Conservation (phyloP, 179 eudicot genomes). For the Beta corolliflora region DNA sequence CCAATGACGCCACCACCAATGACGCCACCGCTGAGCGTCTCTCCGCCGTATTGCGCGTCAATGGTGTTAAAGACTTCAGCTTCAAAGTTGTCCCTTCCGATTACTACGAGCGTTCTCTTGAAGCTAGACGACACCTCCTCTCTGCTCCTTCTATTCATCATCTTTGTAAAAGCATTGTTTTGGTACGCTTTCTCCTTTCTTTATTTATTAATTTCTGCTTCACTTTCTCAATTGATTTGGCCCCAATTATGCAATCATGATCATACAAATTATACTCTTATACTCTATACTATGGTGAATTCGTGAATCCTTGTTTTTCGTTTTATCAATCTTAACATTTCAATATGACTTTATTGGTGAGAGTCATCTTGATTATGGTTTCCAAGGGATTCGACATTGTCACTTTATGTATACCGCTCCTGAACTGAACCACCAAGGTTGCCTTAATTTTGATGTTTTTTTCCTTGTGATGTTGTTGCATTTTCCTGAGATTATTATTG, state of each 20-base stretch:
- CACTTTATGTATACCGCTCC: too few relatives aligned
- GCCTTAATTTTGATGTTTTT: too few relatives aligned
- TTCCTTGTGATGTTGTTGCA: too few relatives aligned
- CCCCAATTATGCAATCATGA: neutral
- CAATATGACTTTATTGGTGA: too few relatives aligned
- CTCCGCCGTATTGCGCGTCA: constrained; percentile 56
- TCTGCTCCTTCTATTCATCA: constrained; percentile 79
- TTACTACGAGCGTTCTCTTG: constrained; percentile 73
- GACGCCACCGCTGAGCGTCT: constrained; percentile 63
- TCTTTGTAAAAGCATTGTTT: constrained; percentile 94
- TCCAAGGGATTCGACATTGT: too few relatives aligned
- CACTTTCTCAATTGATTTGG: neutral
- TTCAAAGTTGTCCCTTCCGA: constrained; percentile 70
- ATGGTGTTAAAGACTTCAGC: constrained; percentile 54
- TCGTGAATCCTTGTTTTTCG: too few relatives aligned
- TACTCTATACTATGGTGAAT: too few relatives aligned
- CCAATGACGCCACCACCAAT: constrained; percentile 22
- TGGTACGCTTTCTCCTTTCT: constrained; percentile 39
- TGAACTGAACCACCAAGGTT: too few relatives aligned
- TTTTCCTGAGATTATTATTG: too few relatives aligned
- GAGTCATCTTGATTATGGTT: too few relatives aligned
- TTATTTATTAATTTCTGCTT: neutral
- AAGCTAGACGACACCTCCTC: constrained; percentile 62
- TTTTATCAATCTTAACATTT: too few relatives aligned
- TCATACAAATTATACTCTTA: too few relatives aligned